These are phyloP conservation scores for Knoxdaviesia proteae DNA, from an alignment of 2,329 filamentous ascomycete species.

Conservation along the genomic window DNA sequence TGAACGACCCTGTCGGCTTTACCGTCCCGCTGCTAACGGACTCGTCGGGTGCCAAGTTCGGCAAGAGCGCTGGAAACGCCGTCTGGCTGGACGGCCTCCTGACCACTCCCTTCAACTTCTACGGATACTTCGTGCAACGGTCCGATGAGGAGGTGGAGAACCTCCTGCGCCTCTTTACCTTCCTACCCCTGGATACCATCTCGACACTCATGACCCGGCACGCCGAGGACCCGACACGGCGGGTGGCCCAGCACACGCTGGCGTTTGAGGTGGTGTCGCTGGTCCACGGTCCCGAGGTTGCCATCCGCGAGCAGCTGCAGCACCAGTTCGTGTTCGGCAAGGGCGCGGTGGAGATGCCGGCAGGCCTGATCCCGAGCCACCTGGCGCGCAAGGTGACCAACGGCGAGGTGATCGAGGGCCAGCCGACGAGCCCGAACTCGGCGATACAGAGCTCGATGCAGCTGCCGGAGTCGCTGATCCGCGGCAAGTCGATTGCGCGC, in stretches of 20 bases:
- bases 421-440: constrained; percentile 17
- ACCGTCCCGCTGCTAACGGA: constrained; percentile 83
- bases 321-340: constrained; percentile 29
- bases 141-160: constrained; percentile 63
- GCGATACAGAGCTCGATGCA: constrained; percentile 32
- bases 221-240: constrained; percentile 41
- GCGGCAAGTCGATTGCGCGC: constrained; percentile 30
- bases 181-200: constrained; percentile 56
- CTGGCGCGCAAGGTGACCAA: constrained; percentile 3
- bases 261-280: constrained; percentile 67
- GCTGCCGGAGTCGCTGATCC: constrained; percentile 35
- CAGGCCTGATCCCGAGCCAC: constrained; percentile 2
- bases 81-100: constrained; percentile 74
- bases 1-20: constrained; percentile 54
- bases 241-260: constrained; percentile 63
- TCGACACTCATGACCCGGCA: constrained; percentile 47
- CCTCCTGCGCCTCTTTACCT: constrained; percentile 78
- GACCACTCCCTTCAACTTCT: constrained; percentile 70
- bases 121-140: constrained; percentile 72
- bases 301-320: constrained; percentile 36
- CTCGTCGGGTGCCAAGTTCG: constrained; percentile 70
- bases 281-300: constrained; percentile 49
- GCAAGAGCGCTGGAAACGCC: constrained; percentile 85
- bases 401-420: constrained; percentile 2
- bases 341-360: constrained; percentile 2